These are phyloP conservation scores for Leucocoprinus sp. DNA, from an alignment of 768 basidiomycete species.

Conservation along the genomic window DNA sequence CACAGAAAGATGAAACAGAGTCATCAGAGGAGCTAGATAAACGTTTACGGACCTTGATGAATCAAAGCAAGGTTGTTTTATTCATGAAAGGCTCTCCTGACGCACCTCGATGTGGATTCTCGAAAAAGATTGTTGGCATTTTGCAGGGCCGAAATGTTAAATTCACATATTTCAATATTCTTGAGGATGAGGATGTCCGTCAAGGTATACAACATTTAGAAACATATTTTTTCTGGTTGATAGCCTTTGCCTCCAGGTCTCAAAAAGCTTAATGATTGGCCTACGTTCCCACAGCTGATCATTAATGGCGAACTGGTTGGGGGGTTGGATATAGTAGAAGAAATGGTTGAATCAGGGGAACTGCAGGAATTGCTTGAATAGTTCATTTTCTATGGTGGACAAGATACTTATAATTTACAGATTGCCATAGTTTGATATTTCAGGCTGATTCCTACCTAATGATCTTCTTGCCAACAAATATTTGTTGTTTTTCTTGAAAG, in stretches of 20 bases:
- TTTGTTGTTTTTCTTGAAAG: no score
- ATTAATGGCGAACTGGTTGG: slow-evolving; percentile 89
- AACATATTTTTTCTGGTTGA: not conserved
- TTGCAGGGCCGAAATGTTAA: slow-evolving; percentile 54
- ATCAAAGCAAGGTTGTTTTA: slow-evolving; percentile 65
- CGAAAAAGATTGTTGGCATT: slow-evolving; percentile 61
- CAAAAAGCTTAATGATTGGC: slow-evolving; percentile 81
- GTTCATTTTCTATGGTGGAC: not conserved
- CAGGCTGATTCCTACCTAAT: no score
- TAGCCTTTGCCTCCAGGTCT: slow-evolving; percentile 34
- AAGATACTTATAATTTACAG: not conserved
- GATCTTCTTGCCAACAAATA: no score
- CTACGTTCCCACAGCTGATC: slow-evolving; percentile 82
- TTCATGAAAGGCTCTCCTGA: slow-evolving; percentile 90
- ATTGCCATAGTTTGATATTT: not conserved
- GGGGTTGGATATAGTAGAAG: slow-evolving; percentile 88
- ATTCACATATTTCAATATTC: slow-evolving; percentile 78
- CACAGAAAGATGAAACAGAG: slow-evolving; percentile 28
- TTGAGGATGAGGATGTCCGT: slow-evolving; percentile 72
- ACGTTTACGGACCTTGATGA: slow-evolving; percentile 69
- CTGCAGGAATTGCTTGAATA: slow-evolving; percentile 40
- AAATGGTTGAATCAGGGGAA: slow-evolving; percentile 80
- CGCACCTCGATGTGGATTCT: slow-evolving; percentile 79
- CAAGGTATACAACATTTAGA: slow-evolving; percentile 44
- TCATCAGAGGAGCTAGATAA: slow-evolving; percentile 57